Evolutionary conservation across 495 filamentous ascomycete species (phyloP).

Genomic region (Hypoxylon subgilvum): DNA sequence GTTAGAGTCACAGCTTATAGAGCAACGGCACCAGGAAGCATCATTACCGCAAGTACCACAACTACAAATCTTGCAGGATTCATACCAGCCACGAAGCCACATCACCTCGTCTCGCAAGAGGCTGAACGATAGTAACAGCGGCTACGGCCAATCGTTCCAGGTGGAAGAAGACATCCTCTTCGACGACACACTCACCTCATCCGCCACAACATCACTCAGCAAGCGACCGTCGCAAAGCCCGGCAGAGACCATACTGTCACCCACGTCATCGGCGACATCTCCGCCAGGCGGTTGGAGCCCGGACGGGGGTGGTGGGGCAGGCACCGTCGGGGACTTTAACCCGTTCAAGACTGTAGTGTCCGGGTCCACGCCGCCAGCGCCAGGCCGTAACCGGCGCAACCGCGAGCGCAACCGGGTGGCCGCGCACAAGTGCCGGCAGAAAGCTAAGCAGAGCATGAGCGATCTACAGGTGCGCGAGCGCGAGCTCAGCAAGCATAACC

Average conservation of each 20-base stretch:
- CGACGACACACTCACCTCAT: background rate
- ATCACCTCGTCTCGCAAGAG: background rate
- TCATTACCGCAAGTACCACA: too few relatives aligned
- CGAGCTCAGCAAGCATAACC: conserved; percentile 32
- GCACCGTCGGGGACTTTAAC: too few relatives aligned
- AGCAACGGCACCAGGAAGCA: too few relatives aligned
- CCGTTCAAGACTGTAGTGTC: too few relatives aligned
- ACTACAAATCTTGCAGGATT: too few relatives aligned
- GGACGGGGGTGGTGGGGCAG: background rate
- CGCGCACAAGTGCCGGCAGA: conserved; percentile 72
- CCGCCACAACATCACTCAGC: background rate
- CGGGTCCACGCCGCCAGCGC: too few relatives aligned
- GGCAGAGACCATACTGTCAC: background rate
- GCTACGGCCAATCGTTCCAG: background rate
- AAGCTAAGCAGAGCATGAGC: conserved; percentile 65
- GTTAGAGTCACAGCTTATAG: too few relatives aligned
- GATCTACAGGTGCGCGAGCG: conserved; percentile 49
- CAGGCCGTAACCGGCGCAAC: too few relatives aligned
- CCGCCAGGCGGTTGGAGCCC: conserved; percentile 4
- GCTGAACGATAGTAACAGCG: background rate
- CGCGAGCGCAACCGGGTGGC: conserved; percentile 69
- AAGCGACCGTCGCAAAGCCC: background rate
- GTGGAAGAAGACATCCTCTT: background rate
- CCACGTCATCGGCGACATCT: background rate
- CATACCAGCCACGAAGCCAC: background rate